Conservation (phyloP, 2,329 filamentous ascomycete species). For the Cladosporium sp. region DNA sequence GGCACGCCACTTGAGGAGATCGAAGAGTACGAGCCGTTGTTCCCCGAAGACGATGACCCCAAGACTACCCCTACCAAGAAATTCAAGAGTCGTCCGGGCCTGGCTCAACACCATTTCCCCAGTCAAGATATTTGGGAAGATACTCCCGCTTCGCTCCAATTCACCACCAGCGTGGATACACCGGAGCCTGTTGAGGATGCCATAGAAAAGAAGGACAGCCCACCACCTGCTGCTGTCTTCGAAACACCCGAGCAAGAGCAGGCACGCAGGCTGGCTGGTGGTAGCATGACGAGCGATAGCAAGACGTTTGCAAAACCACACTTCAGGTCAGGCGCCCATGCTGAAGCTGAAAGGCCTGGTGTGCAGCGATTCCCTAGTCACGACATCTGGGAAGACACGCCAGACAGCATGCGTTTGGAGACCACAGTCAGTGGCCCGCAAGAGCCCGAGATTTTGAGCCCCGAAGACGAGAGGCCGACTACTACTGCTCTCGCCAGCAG, state of each 20-base stretch:
- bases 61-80: constrained; percentile 52
- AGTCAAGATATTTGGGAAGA: constrained; percentile 98
- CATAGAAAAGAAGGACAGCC: constrained; percentile 29
- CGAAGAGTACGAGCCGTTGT: constrained; percentile 92
- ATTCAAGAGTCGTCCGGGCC: constrained; percentile 55
- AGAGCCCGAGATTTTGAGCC: constrained; percentile 34
- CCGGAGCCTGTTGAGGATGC: constrained; percentile 56
- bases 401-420: constrained; percentile 77
- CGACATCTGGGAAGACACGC: constrained; percentile 93
- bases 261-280: constrained; percentile 41
- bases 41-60: constrained; percentile 66
- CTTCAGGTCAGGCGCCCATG: constrained; percentile 54
- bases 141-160: constrained; percentile 79
- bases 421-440: constrained; percentile 62
- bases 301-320: constrained; percentile 63
- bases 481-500: constrained; percentile 22
- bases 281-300: constrained; percentile 43
- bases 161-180: constrained; percentile 76
- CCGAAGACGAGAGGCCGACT: constrained; percentile 31
- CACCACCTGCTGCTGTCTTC: constrained; percentile 36
- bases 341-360: constrained; percentile 55
- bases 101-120: constrained; percentile 69
- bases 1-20: constrained; percentile 79
- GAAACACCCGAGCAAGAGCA: constrained; percentile 54
- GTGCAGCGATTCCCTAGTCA: constrained; percentile 79